Evolutionary conservation across 306 rosid species (phyloP).

Genomic region (Inga laurina): DNA sequence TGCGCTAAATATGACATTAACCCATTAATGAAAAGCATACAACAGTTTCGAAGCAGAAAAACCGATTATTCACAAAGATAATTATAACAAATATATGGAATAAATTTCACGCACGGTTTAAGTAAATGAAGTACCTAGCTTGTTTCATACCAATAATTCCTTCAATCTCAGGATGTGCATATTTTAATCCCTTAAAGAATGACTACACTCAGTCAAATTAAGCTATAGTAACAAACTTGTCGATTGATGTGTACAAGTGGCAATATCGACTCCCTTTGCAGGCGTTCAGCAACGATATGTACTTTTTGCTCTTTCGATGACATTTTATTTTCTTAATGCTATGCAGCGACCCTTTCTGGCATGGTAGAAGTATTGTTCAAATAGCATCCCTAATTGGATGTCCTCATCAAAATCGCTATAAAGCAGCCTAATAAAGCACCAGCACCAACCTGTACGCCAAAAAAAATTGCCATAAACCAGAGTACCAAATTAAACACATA

Average conservation of each 20-base stretch:
- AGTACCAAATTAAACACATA: neutral
- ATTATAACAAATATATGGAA: neutral
- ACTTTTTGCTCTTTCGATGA: conserved; percentile 15
- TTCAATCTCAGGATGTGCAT: neutral
- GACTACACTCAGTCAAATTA: conserved; percentile 6
- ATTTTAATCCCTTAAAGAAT: neutral
- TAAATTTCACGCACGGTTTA: neutral
- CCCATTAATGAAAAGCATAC: neutral
- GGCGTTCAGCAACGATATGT: conserved; percentile 22
- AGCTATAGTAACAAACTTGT: neutral
- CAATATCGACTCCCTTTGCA: conserved; percentile 13
- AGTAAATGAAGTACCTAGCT: neutral
- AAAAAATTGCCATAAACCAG: neutral
- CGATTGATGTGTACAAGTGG: conserved; percentile 20
- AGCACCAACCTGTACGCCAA: conserved; percentile 61
- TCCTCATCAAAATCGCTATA: conserved; percentile 59
- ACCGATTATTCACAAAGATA: neutral
- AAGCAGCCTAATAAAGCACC: conserved; percentile 84
- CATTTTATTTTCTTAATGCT: conserved; percentile 4
- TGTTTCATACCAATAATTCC: conserved; percentile 1
- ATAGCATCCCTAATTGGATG: conserved; percentile 32
- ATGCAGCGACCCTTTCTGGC: conserved; percentile 18
- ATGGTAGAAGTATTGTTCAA: conserved; percentile 16
- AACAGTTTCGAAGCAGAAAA: neutral
- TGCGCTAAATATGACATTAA: neutral